Base-by-base conservation (phyloP, 768 basidiomycete genomes). In the Suillus subaureus region DNA sequence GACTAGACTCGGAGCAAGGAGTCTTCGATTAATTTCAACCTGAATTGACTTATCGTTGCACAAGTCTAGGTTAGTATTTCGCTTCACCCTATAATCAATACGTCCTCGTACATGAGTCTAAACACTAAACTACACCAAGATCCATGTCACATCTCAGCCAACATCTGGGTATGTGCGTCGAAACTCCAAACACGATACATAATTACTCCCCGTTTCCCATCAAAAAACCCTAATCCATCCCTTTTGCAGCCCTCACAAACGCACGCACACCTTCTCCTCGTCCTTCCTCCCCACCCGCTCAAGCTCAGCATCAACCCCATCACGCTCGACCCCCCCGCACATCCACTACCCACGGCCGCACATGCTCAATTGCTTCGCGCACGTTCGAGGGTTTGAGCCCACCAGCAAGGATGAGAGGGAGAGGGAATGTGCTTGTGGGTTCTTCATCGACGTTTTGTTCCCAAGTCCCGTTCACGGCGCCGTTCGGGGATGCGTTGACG, bases 381-480 rank as follows among this genome's bases (percentile, higher is more conserved):
- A 99, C 90, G 67, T 95, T 98, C 52, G 81, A 80, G 2, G 89
- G 83, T 33, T 84, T 91, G 70, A 99, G 77, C 1, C 96, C 97
- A 1, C 97, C 97, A 2, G 96, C 97, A 21, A 99, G 85, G 52
- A 99, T 89, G 70, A 99, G 83, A 5, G 94, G 93, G 68, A 96
- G 78, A 3, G 82, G 80, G 66, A 78, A 79, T 52, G 73, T 72
- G 31, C 72, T 70, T 9, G 7, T 21, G 31, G 61, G 66, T 16
- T 42, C 42, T 42, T 60, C 58, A 6, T 42, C 26, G 28, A 28
- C 12, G 1, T 42, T 26, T 39, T 26, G 57, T 40, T 58, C 39
- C 28, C 56, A 28, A 37, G 62, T 23, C 28, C 11, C 47, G 58
- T 54, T 39, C 55, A 57, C 49, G 6, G 26, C 26, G 18, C 5